Evolutionary conservation across 2,329 filamentous ascomycete genomes (phyloP), one percentile per base, ranked within the genome.

Genomic region (Curvularia hawaiiensis): DNA sequence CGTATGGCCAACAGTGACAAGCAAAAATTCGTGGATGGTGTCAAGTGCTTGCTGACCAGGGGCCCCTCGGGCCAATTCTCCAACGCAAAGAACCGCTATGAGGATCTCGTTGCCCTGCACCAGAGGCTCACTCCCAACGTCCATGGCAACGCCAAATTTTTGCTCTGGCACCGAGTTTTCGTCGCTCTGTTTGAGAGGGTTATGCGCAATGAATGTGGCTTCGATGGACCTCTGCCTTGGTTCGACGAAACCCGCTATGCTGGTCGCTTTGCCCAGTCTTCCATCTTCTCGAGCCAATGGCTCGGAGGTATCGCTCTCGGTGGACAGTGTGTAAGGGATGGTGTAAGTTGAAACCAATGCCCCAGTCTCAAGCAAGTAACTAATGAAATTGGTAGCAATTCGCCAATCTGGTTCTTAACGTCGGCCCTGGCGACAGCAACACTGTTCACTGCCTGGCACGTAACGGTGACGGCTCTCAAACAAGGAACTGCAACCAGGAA

Each of bases 101-200:
- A 75, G 56, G 73, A 75, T 33, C 46, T 75, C 16, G 70, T 75
- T 33, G 67, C 70, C 26, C 65, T 75, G 20, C 73, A 75, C 64
- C 73, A 75, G 58, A 60, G 48, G 3, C 57, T 73, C 22, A 75
- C 72, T 1, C 67, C 67, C 47, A 73, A 73, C 49, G 70, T 75
- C 2, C 73, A 75, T 56, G 60, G 60, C 30, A 75, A 69, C 58
- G 46, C 60, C 50, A 75, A 75, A 55, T 79, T 79, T 70, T 64
- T 79, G 24, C 64, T 78, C 28, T 80, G 79, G 78, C 78, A 80
- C 68, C 71, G 79, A 38, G 41, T 10, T 28, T 24, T 78, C 78
- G 67, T 77, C 70, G 64, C 64, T 73, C 38, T 76, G 79, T 80
- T 78, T 58, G 79, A 81, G 65, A 64, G 76, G 26, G 67, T 77